Evolutionary conservation across 176 grass and related monocot genomes (phyloP), one percentile per base, ranked within the genome.

Genomic region (Alopecurus myosuroides): DNA sequence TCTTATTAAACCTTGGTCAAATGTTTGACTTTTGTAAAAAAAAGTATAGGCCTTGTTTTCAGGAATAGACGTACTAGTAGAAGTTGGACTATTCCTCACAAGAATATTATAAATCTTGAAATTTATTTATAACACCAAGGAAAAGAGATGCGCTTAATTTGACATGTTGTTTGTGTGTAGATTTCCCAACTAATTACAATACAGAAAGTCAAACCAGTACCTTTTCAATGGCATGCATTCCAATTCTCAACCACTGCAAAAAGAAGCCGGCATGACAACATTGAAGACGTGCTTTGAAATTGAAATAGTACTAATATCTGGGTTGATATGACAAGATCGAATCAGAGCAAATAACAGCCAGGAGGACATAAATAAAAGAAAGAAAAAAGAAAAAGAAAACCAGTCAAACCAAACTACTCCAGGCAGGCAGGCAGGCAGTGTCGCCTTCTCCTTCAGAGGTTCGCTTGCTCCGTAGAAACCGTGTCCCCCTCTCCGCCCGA

Each of bases 381-480:
- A 14, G 48, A 62, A 68, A 26, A 77, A 68, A 19, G 8, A 57
- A 86, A 86, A 29, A 36, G 75, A 66, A 86, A 86, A 29, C 65
- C 76, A 84, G 89, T 87, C 89, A 87, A 84, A 90, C 76, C 68
- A 80, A 80, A 80, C 89, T 55, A 74, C 45, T 84, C 56, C 79
- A 76, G 77, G 20, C 20, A 35, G 61, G 61, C 61, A n/a, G n/a
- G n/a, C n/a, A 72, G 68, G 68, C 72, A 61, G 28, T 73, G 79
- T 90, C 20, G 57, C 36, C 75, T 30, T 56, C 45, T 15, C 25
- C 74, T 7, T 3, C 7, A 26, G 44, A 45, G 34, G 62, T 12
- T 57, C 61, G 49, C 62, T 18, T 70, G 41, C 74, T 87, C 77
- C 86, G 42, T 42, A 76, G 89, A 94, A 94, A 94, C 84, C 92